Conservation (phyloP, 441 rosid species). For the Gossypium schwendimanii region DNA sequence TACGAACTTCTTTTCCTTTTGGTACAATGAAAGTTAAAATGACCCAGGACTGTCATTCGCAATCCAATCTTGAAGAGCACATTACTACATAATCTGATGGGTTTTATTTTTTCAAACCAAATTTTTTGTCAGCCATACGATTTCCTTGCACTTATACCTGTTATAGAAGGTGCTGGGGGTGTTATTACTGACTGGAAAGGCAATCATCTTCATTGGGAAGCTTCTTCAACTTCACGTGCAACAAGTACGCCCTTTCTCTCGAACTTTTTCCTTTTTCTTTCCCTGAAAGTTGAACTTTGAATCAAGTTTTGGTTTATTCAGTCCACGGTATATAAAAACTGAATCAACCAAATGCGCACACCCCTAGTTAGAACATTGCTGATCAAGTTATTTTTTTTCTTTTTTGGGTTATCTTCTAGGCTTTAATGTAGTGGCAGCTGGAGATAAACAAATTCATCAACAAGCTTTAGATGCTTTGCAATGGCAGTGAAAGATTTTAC, state of each 20-base stretch:
- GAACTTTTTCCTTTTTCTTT: neutral
- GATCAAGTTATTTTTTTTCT: neutral
- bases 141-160: conserved; percentile 80
- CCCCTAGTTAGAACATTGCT: neutral
- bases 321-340: no score
- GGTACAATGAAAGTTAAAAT: neutral
- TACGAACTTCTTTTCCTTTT: conserved; percentile 16
- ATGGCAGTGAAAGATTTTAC: conserved; percentile 36
- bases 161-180: conserved; percentile 91
- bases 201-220: conserved; percentile 61
- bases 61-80: neutral
- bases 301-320: neutral
- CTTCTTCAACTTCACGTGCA: conserved; percentile 50
- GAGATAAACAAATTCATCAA: conserved; percentile 62
- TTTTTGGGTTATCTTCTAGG: conserved; percentile 33
- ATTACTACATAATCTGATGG: neutral
- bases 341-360: no score
- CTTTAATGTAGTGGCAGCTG: conserved; percentile 85
- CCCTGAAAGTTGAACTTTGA: neutral
- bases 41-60: neutral
- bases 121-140: conserved; percentile 69
- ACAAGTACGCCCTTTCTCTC: conserved; percentile 38
- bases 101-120: neutral
- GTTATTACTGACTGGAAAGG: conserved; percentile 83
- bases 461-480: conserved; percentile 60